phyloP scores from a whole-genome alignment of 73 alveolate genomes.

The Symbiodinium pilosum region DNA sequence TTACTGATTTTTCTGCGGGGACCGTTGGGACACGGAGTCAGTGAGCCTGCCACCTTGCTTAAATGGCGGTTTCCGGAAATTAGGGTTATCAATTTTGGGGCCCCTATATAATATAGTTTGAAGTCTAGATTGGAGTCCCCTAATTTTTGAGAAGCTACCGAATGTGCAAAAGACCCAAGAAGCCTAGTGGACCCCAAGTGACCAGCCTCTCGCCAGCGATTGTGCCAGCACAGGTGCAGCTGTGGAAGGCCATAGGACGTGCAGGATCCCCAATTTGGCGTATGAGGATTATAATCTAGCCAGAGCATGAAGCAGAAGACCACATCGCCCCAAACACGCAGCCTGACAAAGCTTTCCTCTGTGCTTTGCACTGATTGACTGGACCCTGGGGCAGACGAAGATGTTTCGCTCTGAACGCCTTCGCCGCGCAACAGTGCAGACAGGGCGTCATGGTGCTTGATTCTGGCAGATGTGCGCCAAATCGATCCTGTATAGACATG shows the following conservation, averaged over 20 bases:
- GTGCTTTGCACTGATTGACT: neutral
- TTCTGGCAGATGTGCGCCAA: constrained; percentile 20
- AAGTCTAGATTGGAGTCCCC: neutral
- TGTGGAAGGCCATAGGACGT: constrained; percentile 57
- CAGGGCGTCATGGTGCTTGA: constrained; percentile 16
- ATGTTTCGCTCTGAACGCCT: neutral
- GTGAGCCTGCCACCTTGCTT: too few species aligned
- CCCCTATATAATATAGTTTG: too few species aligned
- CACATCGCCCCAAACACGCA: constrained; percentile 62
- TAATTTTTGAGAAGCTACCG: too few species aligned
- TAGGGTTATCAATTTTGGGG: too few species aligned
- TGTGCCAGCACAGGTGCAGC: constrained; percentile 88
- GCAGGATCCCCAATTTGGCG: constrained; percentile 82
- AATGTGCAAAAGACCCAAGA: too few species aligned
- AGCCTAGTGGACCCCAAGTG: neutral
- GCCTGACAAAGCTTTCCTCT: neutral
- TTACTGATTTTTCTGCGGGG: too few species aligned
- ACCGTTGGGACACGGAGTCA: neutral
- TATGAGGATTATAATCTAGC: constrained; percentile 80
- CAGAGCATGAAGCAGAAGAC: constrained; percentile 22
- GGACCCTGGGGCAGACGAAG: neutral
- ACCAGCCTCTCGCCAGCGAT: constrained; percentile 85
- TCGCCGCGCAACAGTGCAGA: neutral
- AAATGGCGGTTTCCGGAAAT: neutral
- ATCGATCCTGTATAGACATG: constrained; percentile 58